A percentile compares a stretch with the other conserved stretches of the same genome.
Evolutionary conservation across 2,329 filamentous ascomycete genomes (phyloP).

Genomic region (Ascochyta lentis): DNA sequence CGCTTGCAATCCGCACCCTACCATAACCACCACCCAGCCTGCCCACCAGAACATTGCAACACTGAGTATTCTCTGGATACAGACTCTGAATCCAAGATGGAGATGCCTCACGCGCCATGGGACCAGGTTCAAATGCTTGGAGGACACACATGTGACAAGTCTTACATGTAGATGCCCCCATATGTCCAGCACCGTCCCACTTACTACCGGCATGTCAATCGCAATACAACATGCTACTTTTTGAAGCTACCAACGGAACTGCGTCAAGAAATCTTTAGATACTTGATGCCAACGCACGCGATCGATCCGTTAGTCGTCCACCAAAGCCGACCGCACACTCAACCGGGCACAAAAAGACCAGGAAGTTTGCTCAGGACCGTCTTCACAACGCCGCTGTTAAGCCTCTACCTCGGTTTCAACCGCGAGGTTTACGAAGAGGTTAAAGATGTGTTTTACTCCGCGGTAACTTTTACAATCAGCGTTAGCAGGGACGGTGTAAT

Average conservation of each 20-base stretch:
- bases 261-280: slow-evolving; percentile 39
- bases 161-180: slow-evolving; percentile 40
- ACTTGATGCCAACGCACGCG: slow-evolving; percentile 35
- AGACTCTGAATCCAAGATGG: slow-evolving; percentile 37
- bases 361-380: neutral
- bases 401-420: slow-evolving; percentile 28
- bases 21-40: slow-evolving; percentile 1
- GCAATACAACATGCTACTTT: slow-evolving; percentile 41
- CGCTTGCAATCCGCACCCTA: neutral
- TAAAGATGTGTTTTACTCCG: slow-evolving; percentile 39
- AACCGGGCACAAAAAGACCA: neutral
- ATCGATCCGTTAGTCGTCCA: slow-evolving; percentile 26
- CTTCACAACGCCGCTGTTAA: neutral
- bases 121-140: slow-evolving; percentile 29
- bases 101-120: slow-evolving; percentile 34
- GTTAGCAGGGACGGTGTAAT: slow-evolving; percentile 41
- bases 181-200: slow-evolving; percentile 40
- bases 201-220: slow-evolving; percentile 28
- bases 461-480: slow-evolving; percentile 39
- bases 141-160: slow-evolving; percentile 32
- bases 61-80: too few species aligned
- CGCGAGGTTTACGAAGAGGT: slow-evolving; percentile 38
- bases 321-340: neutral
- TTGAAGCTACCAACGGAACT: slow-evolving; percentile 43
- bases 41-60: too few species aligned